phyloP scores from a whole-genome alignment of 2,329 filamentous ascomycete species.

The Meredithiella fracta region DNA sequence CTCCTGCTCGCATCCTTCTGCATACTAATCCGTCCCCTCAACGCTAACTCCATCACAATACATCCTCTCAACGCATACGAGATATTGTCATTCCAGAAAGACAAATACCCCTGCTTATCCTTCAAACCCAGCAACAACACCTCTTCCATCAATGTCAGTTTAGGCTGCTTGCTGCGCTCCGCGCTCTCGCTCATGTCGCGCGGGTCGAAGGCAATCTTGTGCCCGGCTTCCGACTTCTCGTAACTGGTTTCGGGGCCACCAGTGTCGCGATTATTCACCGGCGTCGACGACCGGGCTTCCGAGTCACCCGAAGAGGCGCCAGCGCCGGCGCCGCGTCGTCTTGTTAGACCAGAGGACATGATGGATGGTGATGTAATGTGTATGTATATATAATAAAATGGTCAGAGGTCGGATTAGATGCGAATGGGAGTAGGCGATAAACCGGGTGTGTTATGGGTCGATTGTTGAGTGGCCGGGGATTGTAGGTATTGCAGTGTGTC shows the following conservation, averaged over 20 bases:
- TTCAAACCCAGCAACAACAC: conserved; percentile 88
- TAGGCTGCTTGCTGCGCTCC: conserved; percentile 93
- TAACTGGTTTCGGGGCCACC: conserved; percentile 69
- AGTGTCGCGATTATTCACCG: conserved; percentile 45
- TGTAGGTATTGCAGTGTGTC: too few species aligned
- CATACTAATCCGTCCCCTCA: conserved; percentile 94
- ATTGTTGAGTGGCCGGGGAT: neutral
- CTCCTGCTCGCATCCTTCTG: conserved; percentile 86
- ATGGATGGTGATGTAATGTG: neutral
- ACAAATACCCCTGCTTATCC: conserved; percentile 96
- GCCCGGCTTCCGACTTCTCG: conserved; percentile 82
- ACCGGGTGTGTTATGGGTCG: neutral
- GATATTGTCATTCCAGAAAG: conserved; percentile 99
- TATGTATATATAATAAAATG: neutral
- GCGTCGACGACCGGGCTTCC: conserved; percentile 21
- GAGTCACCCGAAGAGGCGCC: conserved; percentile 24
- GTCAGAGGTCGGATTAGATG: neutral
- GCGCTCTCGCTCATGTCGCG: conserved; percentile 93
- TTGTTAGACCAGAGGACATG: conserved; percentile 35
- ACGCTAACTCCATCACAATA: conserved; percentile 94
- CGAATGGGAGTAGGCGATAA: neutral
- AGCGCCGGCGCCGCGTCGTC: conserved; percentile 52
- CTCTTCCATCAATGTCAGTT: conserved; percentile 97
- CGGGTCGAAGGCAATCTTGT: conserved; percentile 96
- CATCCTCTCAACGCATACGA: conserved; percentile 94